Conservation (phyloP, 352 stramenopile species). For the Pythium sukuiense region DNA sequence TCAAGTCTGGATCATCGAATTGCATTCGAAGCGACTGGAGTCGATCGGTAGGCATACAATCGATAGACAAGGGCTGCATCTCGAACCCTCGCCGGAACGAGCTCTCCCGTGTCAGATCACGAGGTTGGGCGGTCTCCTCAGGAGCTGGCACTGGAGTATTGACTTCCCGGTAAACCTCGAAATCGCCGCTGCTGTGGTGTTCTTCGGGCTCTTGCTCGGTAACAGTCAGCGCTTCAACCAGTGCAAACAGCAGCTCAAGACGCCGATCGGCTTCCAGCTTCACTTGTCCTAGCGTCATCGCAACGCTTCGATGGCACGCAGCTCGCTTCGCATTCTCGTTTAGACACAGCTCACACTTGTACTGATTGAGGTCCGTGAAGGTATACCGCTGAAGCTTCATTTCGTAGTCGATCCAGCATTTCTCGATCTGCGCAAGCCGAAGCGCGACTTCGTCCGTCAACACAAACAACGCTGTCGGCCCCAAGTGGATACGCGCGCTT, state of each 20-base stretch:
- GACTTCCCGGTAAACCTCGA: slow-evolving; percentile 28
- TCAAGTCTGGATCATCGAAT: slow-evolving; percentile 59
- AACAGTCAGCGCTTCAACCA: slow-evolving; percentile 70
- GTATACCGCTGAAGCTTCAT: slow-evolving; percentile 43
- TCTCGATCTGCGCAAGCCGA: slow-evolving; percentile 80
- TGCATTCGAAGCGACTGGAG: slow-evolving; percentile 68
- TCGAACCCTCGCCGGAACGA: slow-evolving; percentile 27
- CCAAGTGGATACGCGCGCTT: slow-evolving; percentile 67
- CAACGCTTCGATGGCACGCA: slow-evolving; percentile 62
- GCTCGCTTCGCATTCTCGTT: slow-evolving; percentile 59
- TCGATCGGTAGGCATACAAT: slow-evolving; percentile 49
- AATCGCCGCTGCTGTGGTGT: slow-evolving; percentile 13
- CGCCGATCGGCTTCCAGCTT: slow-evolving; percentile 85
- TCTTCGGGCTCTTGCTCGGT: slow-evolving; percentile 27
- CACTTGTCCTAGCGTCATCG: slow-evolving; percentile 74
- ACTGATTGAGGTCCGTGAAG: slow-evolving; percentile 35
- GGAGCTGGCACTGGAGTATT: not conserved
- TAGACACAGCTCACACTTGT: slow-evolving; percentile 60
- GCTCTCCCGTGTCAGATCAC: slow-evolving; percentile 20
- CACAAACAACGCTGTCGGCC: slow-evolving; percentile 79
- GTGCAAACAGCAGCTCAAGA: slow-evolving; percentile 76
- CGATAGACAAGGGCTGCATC: slow-evolving; percentile 24
- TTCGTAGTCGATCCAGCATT: slow-evolving; percentile 79
- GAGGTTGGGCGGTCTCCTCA: slow-evolving; percentile 26
- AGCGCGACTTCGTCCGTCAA: slow-evolving; percentile 87